Evolutionary conservation across 495 filamentous ascomycete genomes (phyloP).

Genomic region (Penicillium atrosanguineum): DNA sequence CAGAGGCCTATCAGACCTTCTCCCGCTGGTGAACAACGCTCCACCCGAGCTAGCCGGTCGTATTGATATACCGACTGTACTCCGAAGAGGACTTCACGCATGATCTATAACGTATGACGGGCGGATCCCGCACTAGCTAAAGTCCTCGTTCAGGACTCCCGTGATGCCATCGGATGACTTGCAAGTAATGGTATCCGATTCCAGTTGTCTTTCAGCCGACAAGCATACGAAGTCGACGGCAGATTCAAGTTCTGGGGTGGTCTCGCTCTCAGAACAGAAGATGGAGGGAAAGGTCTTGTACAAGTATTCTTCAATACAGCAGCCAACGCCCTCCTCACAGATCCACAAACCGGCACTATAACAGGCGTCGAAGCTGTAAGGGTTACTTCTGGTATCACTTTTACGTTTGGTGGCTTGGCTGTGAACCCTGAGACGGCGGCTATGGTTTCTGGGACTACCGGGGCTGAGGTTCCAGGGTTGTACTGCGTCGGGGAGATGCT

Average conservation of each 20-base stretch:
- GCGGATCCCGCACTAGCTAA: constrained; percentile 43
- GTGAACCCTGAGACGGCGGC: constrained; percentile 46
- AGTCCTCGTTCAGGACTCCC: constrained; percentile 46
- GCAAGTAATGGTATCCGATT: constrained; percentile 50
- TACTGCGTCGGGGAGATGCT: constrained; percentile 62
- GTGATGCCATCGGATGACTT: constrained; percentile 52
- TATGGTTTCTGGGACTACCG: constrained; percentile 44
- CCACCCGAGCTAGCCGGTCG: not conserved
- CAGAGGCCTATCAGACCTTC: constrained; percentile 42
- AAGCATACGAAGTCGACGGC: constrained; percentile 56
- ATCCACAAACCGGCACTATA: constrained; percentile 35
- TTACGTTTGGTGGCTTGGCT: constrained; percentile 62
- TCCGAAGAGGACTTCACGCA: constrained; percentile 39
- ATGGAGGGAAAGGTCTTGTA: constrained; percentile 58
- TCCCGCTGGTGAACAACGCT: constrained; percentile 44
- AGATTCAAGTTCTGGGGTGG: constrained; percentile 63
- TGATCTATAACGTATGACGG: constrained; percentile 51
- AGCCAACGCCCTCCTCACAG: constrained; percentile 37
- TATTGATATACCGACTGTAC: constrained; percentile 34
- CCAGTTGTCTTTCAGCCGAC: constrained; percentile 58
- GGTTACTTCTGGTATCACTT: constrained; percentile 60
- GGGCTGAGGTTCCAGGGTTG: constrained; percentile 47
- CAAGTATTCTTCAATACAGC: constrained; percentile 42
- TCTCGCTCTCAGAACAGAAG: constrained; percentile 51
- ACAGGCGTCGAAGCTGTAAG: constrained; percentile 60